Evolutionary conservation across 2,329 filamentous ascomycete species (phyloP), one percentile per base, ranked within the genome.

Genomic region (Clarireedia homoeocarpa): DNA sequence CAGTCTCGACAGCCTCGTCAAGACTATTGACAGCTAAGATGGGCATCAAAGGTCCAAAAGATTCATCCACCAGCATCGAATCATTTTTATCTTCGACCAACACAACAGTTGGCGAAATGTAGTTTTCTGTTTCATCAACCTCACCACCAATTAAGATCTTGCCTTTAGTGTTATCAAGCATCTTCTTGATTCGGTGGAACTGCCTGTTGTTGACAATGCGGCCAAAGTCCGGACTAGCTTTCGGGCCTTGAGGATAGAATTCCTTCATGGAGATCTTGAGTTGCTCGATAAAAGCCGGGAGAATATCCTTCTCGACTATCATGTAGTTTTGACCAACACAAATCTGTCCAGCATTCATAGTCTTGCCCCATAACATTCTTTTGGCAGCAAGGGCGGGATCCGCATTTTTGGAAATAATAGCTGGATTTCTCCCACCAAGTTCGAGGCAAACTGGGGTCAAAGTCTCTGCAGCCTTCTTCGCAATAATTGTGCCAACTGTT

Each of bases 291-390:
- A 97, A 89, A 27, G 79, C 75, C 14, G 84, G 77, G 27, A 92
- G 73, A 4, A 92, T 77, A 47, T 84, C 81, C 63, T 83, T 83
- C 69, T 97, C 89, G 27, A 95, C 82, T 51, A 96, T 78, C 52
- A 89, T 85, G 72, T 96, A 96, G 76, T 97, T 96, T 67, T 96
- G 91, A 26, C 86, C 89, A 61, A 96, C 81, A 71, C 94, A 99
- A 62, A 96, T 80, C 73, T 99, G 94, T 24, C 94, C 94, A 4
- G 88, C 87, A 69, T 94, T 94, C 59, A 90, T 70, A 4, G 82
- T 79, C 79, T 97, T 99, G 50, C 86, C 88, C 91, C 91, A 99
- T 48, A 96, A 75, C 53, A 97, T 77, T 38, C 94, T 82, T 58
- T 88, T 81, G 5, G 94, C 92, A 1, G 92, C 91, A 50, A 96